Conservation (phyloP, 2,329 filamentous ascomycete genomes). For the Nemania sp. region DNA sequence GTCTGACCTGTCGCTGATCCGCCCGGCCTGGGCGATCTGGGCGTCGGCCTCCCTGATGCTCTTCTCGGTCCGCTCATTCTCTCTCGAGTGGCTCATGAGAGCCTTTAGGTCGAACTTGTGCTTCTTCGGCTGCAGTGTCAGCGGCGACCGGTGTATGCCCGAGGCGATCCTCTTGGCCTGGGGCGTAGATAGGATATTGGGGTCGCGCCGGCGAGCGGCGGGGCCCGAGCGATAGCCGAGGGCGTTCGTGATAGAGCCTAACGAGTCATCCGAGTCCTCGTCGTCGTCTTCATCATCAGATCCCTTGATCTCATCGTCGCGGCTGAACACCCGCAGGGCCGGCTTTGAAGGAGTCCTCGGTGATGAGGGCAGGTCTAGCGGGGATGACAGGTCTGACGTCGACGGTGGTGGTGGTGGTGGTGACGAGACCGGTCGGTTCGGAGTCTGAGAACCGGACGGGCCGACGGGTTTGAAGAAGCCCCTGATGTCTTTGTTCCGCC, state of each 20-base stretch:
- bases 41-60: conserved; percentile 53
- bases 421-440: conserved; percentile 23
- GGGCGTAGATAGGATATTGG: conserved; percentile 46
- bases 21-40: conserved; percentile 37
- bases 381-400: conserved; percentile 17
- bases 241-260: conserved; percentile 60
- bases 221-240: conserved; percentile 38
- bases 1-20: conserved; percentile 19
- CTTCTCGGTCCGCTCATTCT: conserved; percentile 63
- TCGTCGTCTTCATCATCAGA: conserved; percentile 81
- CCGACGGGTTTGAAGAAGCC: conserved; percentile 37
- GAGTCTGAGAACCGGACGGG: conserved; percentile 23
- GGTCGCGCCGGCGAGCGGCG: conserved; percentile 29
- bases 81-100: conserved; percentile 62
- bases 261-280: conserved; percentile 60
- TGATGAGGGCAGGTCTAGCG: conserved; percentile 33
- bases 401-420: conserved; percentile 1
- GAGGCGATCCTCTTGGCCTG: conserved; percentile 52
- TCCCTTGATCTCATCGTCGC: conserved; percentile 65
- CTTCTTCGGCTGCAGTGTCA: conserved; percentile 52
- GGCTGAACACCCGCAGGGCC: conserved; percentile 42
- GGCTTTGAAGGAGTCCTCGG: conserved; percentile 38
- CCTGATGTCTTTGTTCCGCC: conserved; percentile 39
- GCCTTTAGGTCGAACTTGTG: conserved; percentile 68
- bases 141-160: conserved; percentile 49